Evolutionary conservation across 1,139 yeast genomes (phyloP), one percentile per base, ranked within the genome.

Genomic region (Kodamaea alishanica): DNA sequence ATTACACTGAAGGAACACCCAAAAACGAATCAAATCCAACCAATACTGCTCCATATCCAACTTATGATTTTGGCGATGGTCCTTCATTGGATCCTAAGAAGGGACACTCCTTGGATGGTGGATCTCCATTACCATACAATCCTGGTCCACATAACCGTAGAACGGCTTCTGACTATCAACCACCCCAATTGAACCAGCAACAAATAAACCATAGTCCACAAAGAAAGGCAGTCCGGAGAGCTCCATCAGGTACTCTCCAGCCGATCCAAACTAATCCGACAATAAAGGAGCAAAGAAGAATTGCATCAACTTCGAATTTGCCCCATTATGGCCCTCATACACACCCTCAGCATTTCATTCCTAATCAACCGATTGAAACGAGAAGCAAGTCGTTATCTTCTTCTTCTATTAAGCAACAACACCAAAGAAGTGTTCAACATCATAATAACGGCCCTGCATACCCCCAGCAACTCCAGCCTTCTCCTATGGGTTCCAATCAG

Each of bases 371-470:
- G 22, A 33, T 11, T n/a, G 52, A 50, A 8, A 30, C 42, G 3
- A 33, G 56, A 22, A 47, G 55, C 6, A 49, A 49, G 32, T 51
- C 55, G 5, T 43, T 52, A 32, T 46, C 47, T 23, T 47, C 52
- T 9, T 35, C 49, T 2, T 39, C 49, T 4, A 26, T 44, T 25
- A 50, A 45, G 32, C 39, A 44, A 34, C 44, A 41, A 28, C 43
- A 35, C 11, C 26, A 12, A 11, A 30, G 27, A 7, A 24, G 28
- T 23, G 24, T 25, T n/a, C 33, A 30, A 22, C 20, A 15, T 15
- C 20, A 15, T 15, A 15, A 15, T 15, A 15, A 15, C 20, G 20
- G 20, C 4, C 20, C 20, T 15, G 20, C 20, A 15, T 15, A 15
- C 20, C 20, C 20, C 20, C 20, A 15, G 20, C 20, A 15, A 30